phyloP scores from a whole-genome alignment of 768 basidiomycete genomes.

The Coprinellus micaceus region DNA sequence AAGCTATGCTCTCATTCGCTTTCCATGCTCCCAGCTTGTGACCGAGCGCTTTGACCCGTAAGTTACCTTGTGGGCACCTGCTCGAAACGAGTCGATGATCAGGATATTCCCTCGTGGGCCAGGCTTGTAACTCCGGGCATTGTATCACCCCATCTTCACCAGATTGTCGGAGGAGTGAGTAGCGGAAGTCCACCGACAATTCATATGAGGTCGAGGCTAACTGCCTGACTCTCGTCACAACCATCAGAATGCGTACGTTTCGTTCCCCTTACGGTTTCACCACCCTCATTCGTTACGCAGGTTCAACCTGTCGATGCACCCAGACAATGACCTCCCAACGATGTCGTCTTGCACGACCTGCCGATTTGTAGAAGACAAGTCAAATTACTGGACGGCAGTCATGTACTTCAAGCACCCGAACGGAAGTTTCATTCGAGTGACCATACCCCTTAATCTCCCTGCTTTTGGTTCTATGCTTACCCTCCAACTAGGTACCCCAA shows the following conservation, averaged over 20 bases:
- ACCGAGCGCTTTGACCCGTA: slow-evolving; percentile 2
- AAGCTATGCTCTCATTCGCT: background rate
- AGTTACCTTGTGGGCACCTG: background rate
- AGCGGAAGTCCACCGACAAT: background rate
- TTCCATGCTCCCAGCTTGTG: slow-evolving; percentile 3
- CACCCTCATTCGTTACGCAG: background rate
- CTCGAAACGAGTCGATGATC: background rate
- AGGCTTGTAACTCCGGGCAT: slow-evolving; percentile 7
- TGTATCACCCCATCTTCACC: slow-evolving; percentile 9
- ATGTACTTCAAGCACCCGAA: slow-evolving; percentile 9
- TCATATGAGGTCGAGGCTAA: too few relatives aligned
- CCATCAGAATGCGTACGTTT: background rate
- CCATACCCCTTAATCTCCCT: too few relatives aligned
- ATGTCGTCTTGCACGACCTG: slow-evolving; percentile 10
- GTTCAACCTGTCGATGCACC: slow-evolving; percentile 9
- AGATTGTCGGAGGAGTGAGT: slow-evolving; percentile 8
- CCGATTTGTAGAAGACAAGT: slow-evolving; percentile 11
- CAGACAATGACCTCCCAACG: background rate
- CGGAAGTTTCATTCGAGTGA: slow-evolving; percentile 8
- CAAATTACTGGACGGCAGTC: slow-evolving; percentile 10
- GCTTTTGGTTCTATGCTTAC: too few relatives aligned
- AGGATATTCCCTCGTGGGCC: too few relatives aligned
- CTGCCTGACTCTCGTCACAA: too few relatives aligned
- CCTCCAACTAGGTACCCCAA: slow-evolving; percentile 5
- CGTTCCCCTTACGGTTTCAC: background rate